Base-by-base conservation (phyloP, 2,329 filamentous ascomycete species). In the Fusarium poae region DNA sequence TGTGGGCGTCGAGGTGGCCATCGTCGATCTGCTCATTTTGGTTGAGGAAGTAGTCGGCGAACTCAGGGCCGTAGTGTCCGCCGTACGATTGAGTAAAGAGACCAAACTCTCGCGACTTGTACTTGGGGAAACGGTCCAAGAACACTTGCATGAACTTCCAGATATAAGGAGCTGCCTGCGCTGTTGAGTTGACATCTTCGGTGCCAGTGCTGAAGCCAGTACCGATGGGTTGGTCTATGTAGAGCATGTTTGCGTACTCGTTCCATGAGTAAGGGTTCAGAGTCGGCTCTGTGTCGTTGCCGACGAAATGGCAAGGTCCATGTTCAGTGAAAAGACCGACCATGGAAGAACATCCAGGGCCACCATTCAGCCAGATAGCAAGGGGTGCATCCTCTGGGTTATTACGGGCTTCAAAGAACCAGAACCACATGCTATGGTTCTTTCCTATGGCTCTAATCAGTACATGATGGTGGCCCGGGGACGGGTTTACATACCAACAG, bases 281-380 rank as follows among this genome's bases (percentile, higher is more conserved):
- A 18, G 76, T 76, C 0, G 83, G 75, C 35, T 75, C 69, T 3
- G 74, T 68, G n/a, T 73, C 65, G 15, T 63, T 58, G 18, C 71
- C 56, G 51, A 73, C 73, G 76, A 97, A 89, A 68, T 89, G 92
- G 30, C 92, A 90, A 7, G 95, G 94, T 46, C 95, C 95, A 65
- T 97, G 91, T 73, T 89, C 89, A 25, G 82, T 80, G 71, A 91
- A 89, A 55, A 92, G 74, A 12, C 77, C 77, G 55, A 75, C 42
- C 68, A 78, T 75, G 9, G 76, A 78, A 7, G 76, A 78, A 57
- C 76, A 77, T 16, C 77, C 77, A 10, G 77, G 77, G 3, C 77
- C 77, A 20, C 77, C 77, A 46, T 78, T 78, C 51, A 78, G 82
- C 87, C 88, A 92, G 71, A 91, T 86, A 16, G 84, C 86, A 48